Conservation (phyloP, 2,329 filamentous ascomycete genomes). For the Ascochyta viciae-villosae region DNA sequence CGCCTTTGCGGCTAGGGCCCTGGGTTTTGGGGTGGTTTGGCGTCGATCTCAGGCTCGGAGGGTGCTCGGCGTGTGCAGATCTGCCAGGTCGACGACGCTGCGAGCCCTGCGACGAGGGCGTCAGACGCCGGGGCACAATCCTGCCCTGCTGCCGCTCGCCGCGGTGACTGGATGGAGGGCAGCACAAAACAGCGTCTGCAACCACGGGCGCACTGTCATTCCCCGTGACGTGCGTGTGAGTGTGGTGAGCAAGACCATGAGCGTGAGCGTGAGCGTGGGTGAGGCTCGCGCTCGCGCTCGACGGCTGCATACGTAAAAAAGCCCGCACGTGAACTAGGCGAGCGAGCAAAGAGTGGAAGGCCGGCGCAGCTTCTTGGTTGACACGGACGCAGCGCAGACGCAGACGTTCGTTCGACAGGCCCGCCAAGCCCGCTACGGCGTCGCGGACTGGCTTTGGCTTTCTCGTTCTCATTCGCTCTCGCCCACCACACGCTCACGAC, state of each 20-base stretch:
- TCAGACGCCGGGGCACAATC: background rate
- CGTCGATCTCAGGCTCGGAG: slow-evolving; percentile 21
- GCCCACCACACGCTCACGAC: slow-evolving; percentile 15
- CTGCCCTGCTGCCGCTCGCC: background rate
- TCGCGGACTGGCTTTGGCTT: background rate
- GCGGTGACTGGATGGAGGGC: background rate
- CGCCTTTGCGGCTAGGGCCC: slow-evolving; percentile 13
- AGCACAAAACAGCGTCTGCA: background rate
- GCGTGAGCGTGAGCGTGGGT: too few species aligned
- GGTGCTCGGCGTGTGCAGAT: slow-evolving; percentile 20
- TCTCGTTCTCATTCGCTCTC: slow-evolving; percentile 20
- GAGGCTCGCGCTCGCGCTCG: too few species aligned
- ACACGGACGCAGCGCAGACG: slow-evolving; percentile 9
- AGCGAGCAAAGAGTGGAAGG: slow-evolving; percentile 1
- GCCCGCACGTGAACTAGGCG: background rate
- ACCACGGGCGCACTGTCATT: too few species aligned
- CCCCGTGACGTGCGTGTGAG: background rate
- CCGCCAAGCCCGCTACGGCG: slow-evolving; percentile 5
- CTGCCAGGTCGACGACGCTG: slow-evolving; percentile 7
- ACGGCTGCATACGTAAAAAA: background rate
- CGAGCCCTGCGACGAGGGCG: background rate
- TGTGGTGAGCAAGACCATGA: too few species aligned
- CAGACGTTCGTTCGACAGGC: slow-evolving; percentile 1
- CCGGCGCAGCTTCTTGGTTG: background rate
- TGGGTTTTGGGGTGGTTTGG: slow-evolving; percentile 7